A percentile compares a stretch with the other conserved stretches of the same genome.
These are phyloP conservation scores for Fraxinus paxiana DNA, from an alignment of 305 asterid genomes.

Conservation along the genomic window DNA sequence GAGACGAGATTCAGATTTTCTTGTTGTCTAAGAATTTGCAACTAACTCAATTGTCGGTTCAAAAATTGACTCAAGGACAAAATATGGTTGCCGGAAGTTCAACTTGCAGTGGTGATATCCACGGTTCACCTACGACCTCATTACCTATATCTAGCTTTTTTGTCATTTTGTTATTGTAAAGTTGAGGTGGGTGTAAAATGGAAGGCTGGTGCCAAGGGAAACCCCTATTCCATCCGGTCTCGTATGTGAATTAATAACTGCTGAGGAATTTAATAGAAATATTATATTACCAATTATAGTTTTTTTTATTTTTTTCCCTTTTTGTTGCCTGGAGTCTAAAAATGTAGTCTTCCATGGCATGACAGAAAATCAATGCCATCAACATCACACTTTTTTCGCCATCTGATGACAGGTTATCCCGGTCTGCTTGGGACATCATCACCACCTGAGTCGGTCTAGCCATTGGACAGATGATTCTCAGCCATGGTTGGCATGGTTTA, in stretches of 20 bases:
- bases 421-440: not conserved
- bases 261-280: slow-evolving; percentile 35
- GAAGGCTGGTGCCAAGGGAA: slow-evolving; percentile 51
- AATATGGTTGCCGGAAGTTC: slow-evolving; percentile 11
- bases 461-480: not conserved
- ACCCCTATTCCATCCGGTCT: slow-evolving; percentile 40
- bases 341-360: not conserved
- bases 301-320: not conserved
- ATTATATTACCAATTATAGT: slow-evolving; percentile 27
- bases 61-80: not conserved
- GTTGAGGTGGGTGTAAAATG: slow-evolving; percentile 37
- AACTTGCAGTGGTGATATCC: not conserved
- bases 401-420: not conserved
- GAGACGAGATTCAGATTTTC: slow-evolving; percentile 51
- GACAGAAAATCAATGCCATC: not conserved
- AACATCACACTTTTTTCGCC: not conserved
- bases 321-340: not conserved
- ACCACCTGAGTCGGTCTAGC: not conserved
- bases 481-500: not conserved
- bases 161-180: slow-evolving; percentile 30
- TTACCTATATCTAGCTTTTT: not conserved
- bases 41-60: not conserved
- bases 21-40: slow-evolving; percentile 24
- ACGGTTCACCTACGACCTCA: not conserved
- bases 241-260: slow-evolving; percentile 40